phyloP scores from a whole-genome alignment of 768 basidiomycete species.

The Gelatoporia subvermispora region DNA sequence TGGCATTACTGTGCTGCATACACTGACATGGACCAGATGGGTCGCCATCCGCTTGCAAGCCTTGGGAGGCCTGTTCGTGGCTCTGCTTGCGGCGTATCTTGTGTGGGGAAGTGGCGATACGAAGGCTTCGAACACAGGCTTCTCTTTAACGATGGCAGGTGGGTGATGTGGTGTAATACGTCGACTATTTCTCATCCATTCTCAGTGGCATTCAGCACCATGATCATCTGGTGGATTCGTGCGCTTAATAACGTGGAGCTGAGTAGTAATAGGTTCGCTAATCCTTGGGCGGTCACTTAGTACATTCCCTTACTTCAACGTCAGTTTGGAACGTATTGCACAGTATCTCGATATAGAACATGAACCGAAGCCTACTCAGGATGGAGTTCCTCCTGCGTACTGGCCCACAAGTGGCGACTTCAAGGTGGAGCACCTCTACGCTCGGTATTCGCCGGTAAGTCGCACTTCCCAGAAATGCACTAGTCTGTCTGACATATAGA shows the following conservation, averaged over 20 bases:
- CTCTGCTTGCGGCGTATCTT: conserved; percentile 47
- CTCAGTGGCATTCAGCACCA: conserved; percentile 50
- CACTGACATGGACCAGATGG: conserved; percentile 29
- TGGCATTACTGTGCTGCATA: not conserved
- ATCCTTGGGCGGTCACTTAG: not conserved
- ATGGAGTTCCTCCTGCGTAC: conserved; percentile 50
- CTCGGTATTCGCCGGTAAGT: conserved; percentile 37
- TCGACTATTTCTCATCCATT: too few species aligned
- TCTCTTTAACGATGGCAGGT: too few species aligned
- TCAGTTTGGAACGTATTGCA: conserved; percentile 44
- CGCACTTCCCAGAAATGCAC: too few species aligned
- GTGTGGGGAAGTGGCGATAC: conserved; percentile 39
- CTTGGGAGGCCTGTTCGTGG: conserved; percentile 44
- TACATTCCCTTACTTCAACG: conserved; percentile 1
- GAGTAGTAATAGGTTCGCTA: conserved; percentile 33
- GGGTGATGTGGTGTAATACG: conserved; percentile 39
- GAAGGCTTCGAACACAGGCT: conserved; percentile 36
- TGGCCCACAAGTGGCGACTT: conserved; percentile 58
- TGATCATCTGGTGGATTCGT: conserved; percentile 51
- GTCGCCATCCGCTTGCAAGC: conserved; percentile 50
- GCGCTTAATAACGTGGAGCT: conserved; percentile 43
- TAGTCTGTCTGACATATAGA: not conserved
- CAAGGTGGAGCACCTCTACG: conserved; percentile 46
- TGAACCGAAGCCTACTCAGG: conserved; percentile 35
- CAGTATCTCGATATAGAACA: conserved; percentile 52